Conservation (phyloP, 2,329 filamentous ascomycete species). For the Moelleriella libera region DNA sequence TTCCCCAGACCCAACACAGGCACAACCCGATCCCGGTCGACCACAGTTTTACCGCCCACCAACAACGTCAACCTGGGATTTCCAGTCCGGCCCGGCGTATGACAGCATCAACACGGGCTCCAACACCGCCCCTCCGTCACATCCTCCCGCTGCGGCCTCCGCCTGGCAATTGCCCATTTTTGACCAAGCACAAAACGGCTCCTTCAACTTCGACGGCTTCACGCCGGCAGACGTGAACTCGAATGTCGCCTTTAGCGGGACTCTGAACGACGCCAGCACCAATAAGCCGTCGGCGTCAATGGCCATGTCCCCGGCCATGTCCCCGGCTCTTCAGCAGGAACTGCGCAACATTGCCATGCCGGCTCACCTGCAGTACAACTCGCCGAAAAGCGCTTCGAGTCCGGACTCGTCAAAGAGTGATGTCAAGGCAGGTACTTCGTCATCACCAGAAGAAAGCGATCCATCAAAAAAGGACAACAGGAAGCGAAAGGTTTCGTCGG, state of each 20-base stretch:
- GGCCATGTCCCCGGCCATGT: conserved; percentile 35
- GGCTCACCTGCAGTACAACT: conserved; percentile 44
- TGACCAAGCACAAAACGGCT: conserved; percentile 17
- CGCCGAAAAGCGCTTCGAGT: conserved; percentile 42
- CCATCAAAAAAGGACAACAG: conserved; percentile 34
- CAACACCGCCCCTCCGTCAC: conserved; percentile 15
- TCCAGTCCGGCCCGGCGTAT: conserved; percentile 32
- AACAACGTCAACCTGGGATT: conserved; percentile 27
- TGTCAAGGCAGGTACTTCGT: conserved; percentile 29
- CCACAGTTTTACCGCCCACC: conserved; percentile 15
- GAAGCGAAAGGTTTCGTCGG: conserved; percentile 57
- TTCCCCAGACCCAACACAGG: conserved; percentile 16
- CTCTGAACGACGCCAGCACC: background rate
- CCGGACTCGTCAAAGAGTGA: conserved; percentile 39
- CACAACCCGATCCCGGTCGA: conserved; percentile 17
- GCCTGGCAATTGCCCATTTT: conserved; percentile 20
- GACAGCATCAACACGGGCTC: conserved; percentile 26
- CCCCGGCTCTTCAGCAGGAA: conserved; percentile 36
- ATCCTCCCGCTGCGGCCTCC: conserved; percentile 17
- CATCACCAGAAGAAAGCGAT: conserved; percentile 43
- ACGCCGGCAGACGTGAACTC: conserved; percentile 20
- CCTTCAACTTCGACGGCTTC: conserved; percentile 18
- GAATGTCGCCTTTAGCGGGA: conserved; percentile 15
- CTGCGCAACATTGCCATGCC: conserved; percentile 52
- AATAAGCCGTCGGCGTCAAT: conserved; percentile 7